phyloP scores from a whole-genome alignment of 2,329 filamentous ascomycete species.

The Colletotrichum sp. region DNA sequence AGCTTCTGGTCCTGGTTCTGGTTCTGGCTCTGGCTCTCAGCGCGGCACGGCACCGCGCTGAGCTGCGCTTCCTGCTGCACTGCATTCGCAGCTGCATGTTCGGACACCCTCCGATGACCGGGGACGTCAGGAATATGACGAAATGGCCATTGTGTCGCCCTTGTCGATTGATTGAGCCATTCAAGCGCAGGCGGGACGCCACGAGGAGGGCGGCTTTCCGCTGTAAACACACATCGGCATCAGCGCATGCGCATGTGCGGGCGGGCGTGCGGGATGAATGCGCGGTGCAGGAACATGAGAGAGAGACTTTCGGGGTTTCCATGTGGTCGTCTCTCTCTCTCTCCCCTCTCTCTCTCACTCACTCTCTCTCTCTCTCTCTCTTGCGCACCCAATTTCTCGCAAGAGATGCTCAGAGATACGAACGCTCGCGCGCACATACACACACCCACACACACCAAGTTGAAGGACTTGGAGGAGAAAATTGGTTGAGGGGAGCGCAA shows the following conservation, averaged over 20 bases:
- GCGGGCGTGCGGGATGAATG: background rate
- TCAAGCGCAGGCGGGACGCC: background rate
- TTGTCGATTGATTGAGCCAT: background rate
- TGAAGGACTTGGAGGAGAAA: background rate
- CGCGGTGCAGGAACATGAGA: background rate
- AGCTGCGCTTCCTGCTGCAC: background rate
- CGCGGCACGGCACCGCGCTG: background rate
- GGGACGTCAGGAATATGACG: background rate
- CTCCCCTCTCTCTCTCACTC: no score
- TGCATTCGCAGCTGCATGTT: constrained; percentile 5
- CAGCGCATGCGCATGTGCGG: background rate
- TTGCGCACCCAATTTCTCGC: background rate
- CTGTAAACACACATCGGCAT: background rate
- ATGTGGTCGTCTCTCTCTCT: background rate
- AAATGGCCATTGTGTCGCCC: background rate
- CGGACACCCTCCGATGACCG: constrained; percentile 16
- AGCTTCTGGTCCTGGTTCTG: background rate
- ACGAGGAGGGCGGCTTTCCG: background rate
- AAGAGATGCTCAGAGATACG: background rate
- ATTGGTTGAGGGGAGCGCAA: background rate
- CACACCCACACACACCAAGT: background rate
- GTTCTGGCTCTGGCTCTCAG: background rate
- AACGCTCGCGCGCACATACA: background rate
- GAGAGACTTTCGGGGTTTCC: background rate
- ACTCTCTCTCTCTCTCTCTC: no score